These are phyloP conservation scores for Russula brevipes DNA, from an alignment of 768 basidiomycete genomes.

Conservation along the genomic window DNA sequence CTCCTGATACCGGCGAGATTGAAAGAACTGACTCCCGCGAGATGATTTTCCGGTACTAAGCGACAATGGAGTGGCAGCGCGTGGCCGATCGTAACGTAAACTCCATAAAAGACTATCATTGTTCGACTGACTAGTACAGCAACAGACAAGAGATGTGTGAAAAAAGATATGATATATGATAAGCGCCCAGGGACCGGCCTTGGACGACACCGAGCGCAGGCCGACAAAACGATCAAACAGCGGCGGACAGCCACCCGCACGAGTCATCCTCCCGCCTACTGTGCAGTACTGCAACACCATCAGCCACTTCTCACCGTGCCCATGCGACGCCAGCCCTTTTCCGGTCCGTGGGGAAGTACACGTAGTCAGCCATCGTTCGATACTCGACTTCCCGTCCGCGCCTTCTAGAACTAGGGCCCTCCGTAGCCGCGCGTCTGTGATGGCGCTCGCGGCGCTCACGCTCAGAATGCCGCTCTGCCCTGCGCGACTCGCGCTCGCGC, in stretches of 20 bases:
- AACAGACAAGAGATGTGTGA: not conserved
- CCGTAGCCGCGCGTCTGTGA: slow-evolving; percentile 15
- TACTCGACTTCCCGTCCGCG: slow-evolving; percentile 13
- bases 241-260: not conserved
- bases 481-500: not conserved
- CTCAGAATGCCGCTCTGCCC: slow-evolving; percentile 2
- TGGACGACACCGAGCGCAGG: not conserved
- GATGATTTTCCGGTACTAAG: not conserved
- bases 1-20: not conserved
- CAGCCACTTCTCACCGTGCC: not conserved
- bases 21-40: not conserved
- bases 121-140: not conserved
- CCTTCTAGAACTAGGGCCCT: slow-evolving; percentile 3
- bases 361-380: slow-evolving; percentile 8
- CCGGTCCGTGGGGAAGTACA: not conserved
- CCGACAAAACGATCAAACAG: not conserved
- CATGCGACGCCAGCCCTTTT: not conserved
- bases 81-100: not conserved
- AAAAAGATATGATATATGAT: not conserved
- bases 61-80: not conserved
- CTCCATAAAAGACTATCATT: slow-evolving; percentile 1
- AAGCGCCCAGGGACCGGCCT: not conserved
- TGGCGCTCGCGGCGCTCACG: slow-evolving; percentile 5
- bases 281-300: not conserved
- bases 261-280: not conserved